These are phyloP conservation scores for Vigna hirtella DNA, from an alignment of 306 rosid genomes.

Conservation along the genomic window DNA sequence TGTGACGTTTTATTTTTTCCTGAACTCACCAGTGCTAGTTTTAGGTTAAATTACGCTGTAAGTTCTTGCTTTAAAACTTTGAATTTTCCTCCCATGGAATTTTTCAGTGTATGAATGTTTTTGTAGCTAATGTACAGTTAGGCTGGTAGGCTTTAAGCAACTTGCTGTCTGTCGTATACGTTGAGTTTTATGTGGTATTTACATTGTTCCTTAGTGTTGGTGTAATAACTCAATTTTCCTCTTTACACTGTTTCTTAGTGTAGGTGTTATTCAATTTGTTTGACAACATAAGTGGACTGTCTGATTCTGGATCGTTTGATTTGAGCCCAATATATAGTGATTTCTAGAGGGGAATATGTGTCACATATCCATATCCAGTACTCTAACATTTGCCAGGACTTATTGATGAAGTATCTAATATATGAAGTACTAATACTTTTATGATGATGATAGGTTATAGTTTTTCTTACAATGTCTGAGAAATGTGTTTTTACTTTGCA, in stretches of 20 bases:
- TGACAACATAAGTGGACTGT: neutral
- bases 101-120: neutral
- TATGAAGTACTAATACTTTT: too few relatives aligned
- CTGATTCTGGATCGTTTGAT: neutral
- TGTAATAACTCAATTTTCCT: neutral
- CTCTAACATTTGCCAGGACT: too few relatives aligned
- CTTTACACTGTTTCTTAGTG: neutral
- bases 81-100: neutral
- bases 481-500: too few relatives aligned
- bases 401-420: too few relatives aligned
- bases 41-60: too few relatives aligned
- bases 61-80: neutral
- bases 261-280: neutral
- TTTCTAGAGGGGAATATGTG: neutral
- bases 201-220: conserved; percentile 5
- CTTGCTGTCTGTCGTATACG: neutral
- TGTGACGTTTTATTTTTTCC: neutral
- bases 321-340: neutral
- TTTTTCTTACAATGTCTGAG: too few relatives aligned
- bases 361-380: too few relatives aligned
- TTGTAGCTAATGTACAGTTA: conserved; percentile 16
- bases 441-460: too few relatives aligned
- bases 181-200: conserved; percentile 7
- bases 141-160: neutral
- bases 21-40: neutral